Evolutionary conservation across 2,329 filamentous ascomycete species (phyloP), one percentile per base, ranked within the genome.

Genomic region (Colletotrichum sojae): DNA sequence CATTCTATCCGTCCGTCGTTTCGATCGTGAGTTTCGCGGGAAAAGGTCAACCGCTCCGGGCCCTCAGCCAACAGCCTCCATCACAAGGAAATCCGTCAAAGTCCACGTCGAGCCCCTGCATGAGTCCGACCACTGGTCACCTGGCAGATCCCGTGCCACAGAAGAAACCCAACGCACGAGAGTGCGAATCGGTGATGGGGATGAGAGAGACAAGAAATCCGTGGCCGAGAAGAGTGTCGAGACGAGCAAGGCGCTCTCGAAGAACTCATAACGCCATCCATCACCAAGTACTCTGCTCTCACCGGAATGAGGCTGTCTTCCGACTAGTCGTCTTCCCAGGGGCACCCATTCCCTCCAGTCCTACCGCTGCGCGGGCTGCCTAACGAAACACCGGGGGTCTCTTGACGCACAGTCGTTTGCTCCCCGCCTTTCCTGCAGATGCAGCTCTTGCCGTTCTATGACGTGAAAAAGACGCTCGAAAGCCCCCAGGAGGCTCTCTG

Each of bases 381-480:
- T 56, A 15, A 25, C 53, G 65, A 68, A 58, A 58, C 60, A 48
- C 27, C 20, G 18, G 39, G 39, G 20, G 48, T 43, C 63, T 25
- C 40, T 48, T 25, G 18, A 13, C 59, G 59, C 64, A 67, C 59
- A 40, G 45, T 20, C 22, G 18, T 13, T 13, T 13, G 31, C 22
- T 25, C 27, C 59, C 59, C 52, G 18, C 43, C 36, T 49, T 67
- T 15, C 48, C 15, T 40, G 6, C 27, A 12, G 9, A 9, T 27
- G 65, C 53, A 58, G 3, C 16, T 68, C 49, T 68, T 54, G 27
- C 52, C 65, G 60, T 60, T 54, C 12, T 58, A 15, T 18, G 53
- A 25, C 27, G 36, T 10, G 27, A n/a, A 40, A 10, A 18, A 15
- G 53, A 40, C 22, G 20, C 55, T 49, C 13, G 27, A 52, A 6